Evolutionary conservation across 2,329 filamentous ascomycete genomes (phyloP).

Genomic region (Ophiosphaerella herpotricha): DNA sequence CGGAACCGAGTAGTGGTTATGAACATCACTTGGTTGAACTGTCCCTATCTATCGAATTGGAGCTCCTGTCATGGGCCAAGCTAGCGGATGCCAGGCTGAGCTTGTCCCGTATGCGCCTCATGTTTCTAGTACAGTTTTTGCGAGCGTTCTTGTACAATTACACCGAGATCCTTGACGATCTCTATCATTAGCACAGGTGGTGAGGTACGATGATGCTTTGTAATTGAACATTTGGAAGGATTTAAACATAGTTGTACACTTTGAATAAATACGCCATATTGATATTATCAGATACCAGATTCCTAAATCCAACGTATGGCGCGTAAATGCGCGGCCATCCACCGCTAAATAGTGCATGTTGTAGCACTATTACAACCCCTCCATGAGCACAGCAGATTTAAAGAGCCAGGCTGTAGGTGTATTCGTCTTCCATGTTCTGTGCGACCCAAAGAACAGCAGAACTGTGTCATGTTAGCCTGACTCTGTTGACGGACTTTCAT

Average conservation of each 20-base stretch:
- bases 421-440: constrained; percentile 75
- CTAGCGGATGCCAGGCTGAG: background rate
- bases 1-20: constrained; percentile 23
- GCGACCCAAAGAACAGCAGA: constrained; percentile 70
- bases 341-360: background rate
- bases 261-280: background rate
- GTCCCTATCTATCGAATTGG: background rate
- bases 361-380: background rate
- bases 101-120: background rate
- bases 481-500: background rate
- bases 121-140: constrained; percentile 17
- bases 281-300: background rate
- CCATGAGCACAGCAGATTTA: constrained; percentile 33
- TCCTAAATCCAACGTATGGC: too few relatives aligned
- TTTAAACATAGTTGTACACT: constrained; percentile 3
- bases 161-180: constrained; percentile 4
- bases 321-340: too few relatives aligned
- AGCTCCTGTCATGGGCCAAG: background rate
- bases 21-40: background rate
- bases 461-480: constrained; percentile 47
- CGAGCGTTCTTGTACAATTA: constrained; percentile 36
- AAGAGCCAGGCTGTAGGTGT: constrained; percentile 70
- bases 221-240: background rate
- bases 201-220: background rate
- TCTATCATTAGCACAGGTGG: background rate